These are phyloP conservation scores for Acacia confusa DNA, from an alignment of 306 rosid genomes.

Conservation along the genomic window DNA sequence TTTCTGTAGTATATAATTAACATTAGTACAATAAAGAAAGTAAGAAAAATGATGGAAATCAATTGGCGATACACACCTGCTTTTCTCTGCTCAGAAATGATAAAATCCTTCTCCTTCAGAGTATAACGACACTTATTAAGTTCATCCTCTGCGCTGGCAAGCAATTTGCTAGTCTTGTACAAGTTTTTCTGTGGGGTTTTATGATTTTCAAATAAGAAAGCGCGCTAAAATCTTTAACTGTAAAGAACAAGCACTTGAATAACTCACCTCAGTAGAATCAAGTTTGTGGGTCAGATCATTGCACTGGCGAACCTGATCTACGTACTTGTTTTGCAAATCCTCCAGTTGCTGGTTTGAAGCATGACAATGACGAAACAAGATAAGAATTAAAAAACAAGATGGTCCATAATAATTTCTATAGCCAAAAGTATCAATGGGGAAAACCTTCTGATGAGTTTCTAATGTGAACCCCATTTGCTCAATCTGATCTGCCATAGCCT, in stretches of 20 bases:
- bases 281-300: conserved; percentile 73
- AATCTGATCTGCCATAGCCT: conserved; percentile 95
- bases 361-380: not conserved
- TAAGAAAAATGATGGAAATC: not conserved
- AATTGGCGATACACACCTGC: conserved; percentile 53
- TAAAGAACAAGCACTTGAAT: not conserved
- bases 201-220: conserved; percentile 5
- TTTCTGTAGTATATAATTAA: conserved; percentile 56
- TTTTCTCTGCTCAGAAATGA: conserved; percentile 86
- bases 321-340: conserved; percentile 65
- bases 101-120: conserved; percentile 69
- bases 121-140: conserved; percentile 66
- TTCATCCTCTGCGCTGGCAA: conserved; percentile 68
- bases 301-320: conserved; percentile 67
- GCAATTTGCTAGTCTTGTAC: conserved; percentile 64
- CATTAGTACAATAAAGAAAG: not conserved
- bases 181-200: conserved; percentile 59
- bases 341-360: conserved; percentile 62
- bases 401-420: not conserved
- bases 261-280: conserved; percentile 77
- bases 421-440: not conserved
- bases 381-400: conserved; percentile 9
- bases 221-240: not conserved
- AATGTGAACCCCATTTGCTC: conserved; percentile 78
- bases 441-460: conserved; percentile 85